Base-by-base conservation (phyloP, 305 asterid species). In the Fraxinus dipetala region DNA sequence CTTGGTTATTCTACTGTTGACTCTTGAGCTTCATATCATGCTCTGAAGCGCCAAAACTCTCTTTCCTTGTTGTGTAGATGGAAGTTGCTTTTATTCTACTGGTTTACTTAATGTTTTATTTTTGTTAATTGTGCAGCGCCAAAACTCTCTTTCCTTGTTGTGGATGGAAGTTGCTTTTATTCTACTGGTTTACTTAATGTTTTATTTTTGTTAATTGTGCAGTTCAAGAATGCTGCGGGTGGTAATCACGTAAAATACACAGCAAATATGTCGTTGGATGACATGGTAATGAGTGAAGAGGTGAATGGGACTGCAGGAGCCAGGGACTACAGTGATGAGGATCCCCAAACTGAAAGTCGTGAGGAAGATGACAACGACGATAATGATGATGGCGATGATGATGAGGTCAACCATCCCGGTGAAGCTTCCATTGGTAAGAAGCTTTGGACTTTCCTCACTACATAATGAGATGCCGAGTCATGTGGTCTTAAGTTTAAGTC, bases 401-500 rank as follows among this genome's bases (percentile, higher is more conserved):
- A 90, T 20, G 97, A 87, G 83, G 93, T 85, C 32, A 85, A 86
- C 61, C 98, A 93, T 87, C 98, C 97, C 0, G 98, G 99, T 70
- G 90, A 96, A 89, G 93, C 30, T 54, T 96, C 99, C 56, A 82
- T 96, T 0, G 97, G 98, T 75, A 96, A 90, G 92, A 96, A 96
- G 91, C 86, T 96, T 30, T 95, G 98, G 99, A 96, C 89, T 67
- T 95, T 96, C 83, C 91, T 96, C 85, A 91, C 95, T 36, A 95
- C 98, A 35, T 96, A 86, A 89, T 43, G 78, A 54, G 77, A 78
- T 67, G 22, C 43, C 59, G 30, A 20, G 78, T 78, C 59, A 70
- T 51, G 35, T 31, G 72, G 51, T 72, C 78, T 69, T 54, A 85
- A 81, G 45, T 81, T 85, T 78, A 83, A 54, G 82, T 59, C 38